Evolutionary conservation across 75 land plant species (phyloP).

Genomic region (Selaginella moellendorffii): DNA sequence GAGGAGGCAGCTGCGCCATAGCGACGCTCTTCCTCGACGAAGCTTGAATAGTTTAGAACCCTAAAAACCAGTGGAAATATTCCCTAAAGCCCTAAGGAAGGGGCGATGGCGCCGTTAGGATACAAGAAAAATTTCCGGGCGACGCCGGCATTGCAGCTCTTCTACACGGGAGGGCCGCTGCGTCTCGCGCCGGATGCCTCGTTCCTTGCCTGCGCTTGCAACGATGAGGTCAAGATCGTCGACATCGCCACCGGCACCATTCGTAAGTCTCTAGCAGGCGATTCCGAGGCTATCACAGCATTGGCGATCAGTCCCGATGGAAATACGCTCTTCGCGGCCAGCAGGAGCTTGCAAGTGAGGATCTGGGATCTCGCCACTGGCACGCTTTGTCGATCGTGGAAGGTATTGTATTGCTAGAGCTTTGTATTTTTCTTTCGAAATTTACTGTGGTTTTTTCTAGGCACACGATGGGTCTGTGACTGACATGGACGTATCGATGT

Average conservation of each 20-base stretch:
- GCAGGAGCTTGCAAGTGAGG: conserved; percentile 58
- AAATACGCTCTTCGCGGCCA: conserved; percentile 53
- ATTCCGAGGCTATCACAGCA: conserved; percentile 52
- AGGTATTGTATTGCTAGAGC: no score
- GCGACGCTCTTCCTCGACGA: no score
- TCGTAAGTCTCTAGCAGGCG: conserved; percentile 50
- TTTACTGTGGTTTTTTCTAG: conserved; percentile 20
- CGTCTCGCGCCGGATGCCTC: conserved; percentile 55
- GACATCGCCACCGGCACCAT: conserved; percentile 43
- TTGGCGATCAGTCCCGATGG: conserved; percentile 53
- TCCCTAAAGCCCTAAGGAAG: neutral
- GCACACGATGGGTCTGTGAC: conserved; percentile 78
- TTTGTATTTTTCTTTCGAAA: neutral
- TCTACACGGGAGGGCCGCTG: conserved; percentile 80
- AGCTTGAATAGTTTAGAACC: no score
- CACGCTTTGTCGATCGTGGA: conserved; percentile 72
- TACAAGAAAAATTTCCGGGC: conserved; percentile 60
- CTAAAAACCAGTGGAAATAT: neutral
- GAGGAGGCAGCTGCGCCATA: conserved; percentile 68
- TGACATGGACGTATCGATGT: conserved; percentile 66
- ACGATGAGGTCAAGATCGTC: conserved; percentile 64
- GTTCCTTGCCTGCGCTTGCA: conserved; percentile 76
- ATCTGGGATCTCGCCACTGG: conserved; percentile 60
- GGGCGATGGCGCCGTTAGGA: conserved; percentile 19
- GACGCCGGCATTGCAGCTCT: conserved; percentile 40